These are phyloP conservation scores for Clarkia xantiana DNA, from an alignment of 345 rosid genomes.

Conservation along the genomic window DNA sequence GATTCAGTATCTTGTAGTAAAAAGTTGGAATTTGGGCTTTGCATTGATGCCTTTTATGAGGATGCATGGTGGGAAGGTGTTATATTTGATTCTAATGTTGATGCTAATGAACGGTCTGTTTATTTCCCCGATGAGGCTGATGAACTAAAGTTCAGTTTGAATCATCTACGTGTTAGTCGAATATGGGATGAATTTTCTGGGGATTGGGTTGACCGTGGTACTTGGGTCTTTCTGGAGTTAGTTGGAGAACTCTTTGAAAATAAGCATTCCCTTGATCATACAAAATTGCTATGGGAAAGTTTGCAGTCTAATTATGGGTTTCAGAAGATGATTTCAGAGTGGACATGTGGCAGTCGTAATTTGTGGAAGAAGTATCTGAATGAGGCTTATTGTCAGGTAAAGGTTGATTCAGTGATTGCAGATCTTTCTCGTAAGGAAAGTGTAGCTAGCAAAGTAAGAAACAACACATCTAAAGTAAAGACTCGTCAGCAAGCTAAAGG, in stretches of 20 bases:
- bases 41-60: conserved; percentile 26
- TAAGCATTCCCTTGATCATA: conserved; percentile 12
- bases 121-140: conserved; percentile 33
- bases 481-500: conserved; percentile 5
- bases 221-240: conserved; percentile 22
- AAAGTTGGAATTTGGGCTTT: conserved; percentile 21
- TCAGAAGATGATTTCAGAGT: conserved; percentile 26
- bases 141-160: conserved; percentile 12
- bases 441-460: conserved; percentile 9
- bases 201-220: conserved; percentile 22
- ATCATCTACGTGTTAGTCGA: conserved; percentile 15
- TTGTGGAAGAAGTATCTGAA: conserved; percentile 22
- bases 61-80: conserved; percentile 48
- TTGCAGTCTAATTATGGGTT: conserved; percentile 24
- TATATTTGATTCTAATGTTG: conserved; percentile 18
- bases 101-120: conserved; percentile 21
- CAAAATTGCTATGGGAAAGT: conserved; percentile 23
- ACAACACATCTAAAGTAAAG: conserved; percentile 6
- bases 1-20: conserved; percentile 1
- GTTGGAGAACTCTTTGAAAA: conserved; percentile 15
- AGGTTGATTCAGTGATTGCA: conserved; percentile 6
- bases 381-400: conserved; percentile 17
- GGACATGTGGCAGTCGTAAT: conserved; percentile 20
- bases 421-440: conserved; percentile 12
- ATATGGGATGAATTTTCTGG: conserved; percentile 31